phyloP scores from a whole-genome alignment of 2,329 filamentous ascomycete genomes.

The Neonectria neomacrospora region DNA sequence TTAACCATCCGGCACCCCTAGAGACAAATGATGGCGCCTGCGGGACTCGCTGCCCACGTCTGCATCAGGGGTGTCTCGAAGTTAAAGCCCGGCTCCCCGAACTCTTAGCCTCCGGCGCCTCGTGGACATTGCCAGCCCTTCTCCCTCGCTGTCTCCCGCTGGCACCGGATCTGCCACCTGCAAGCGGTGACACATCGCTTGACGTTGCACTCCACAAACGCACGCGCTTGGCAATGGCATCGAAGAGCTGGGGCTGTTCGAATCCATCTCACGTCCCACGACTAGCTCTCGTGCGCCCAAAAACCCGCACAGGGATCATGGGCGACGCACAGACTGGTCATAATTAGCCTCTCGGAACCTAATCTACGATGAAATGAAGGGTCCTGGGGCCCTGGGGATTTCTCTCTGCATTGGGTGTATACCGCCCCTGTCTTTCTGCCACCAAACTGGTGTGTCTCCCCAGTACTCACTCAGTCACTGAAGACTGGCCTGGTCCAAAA shows the following conservation, averaged over 20 bases:
- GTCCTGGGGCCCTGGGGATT: not conserved
- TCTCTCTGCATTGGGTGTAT: not conserved
- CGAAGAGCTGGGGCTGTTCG: constrained; percentile 2
- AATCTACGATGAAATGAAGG: constrained; percentile 27
- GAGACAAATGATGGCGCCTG: constrained; percentile 10
- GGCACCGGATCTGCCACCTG: constrained; percentile 2
- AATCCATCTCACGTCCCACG: not conserved
- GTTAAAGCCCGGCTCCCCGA: constrained; percentile 16
- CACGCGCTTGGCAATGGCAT: not conserved
- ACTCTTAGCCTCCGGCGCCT: constrained; percentile 8
- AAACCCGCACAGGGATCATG: constrained; percentile 4
- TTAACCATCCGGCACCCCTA: not conserved
- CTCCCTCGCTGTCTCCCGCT: not conserved
- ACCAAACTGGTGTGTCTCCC: not conserved
- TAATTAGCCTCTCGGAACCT: constrained; percentile 11
- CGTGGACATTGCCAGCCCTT: not conserved
- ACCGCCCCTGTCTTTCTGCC: not conserved
- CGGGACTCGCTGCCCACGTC: constrained; percentile 10
- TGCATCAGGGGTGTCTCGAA: constrained; percentile 1
- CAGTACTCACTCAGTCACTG: too few species aligned
- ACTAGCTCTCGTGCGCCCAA: not conserved
- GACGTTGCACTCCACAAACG: not conserved
- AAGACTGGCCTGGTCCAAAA: not conserved
- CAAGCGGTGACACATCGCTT: not conserved
- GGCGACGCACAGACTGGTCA: constrained; percentile 17